phyloP scores from a whole-genome alignment of 371 early-diverging fungal species.

The Mortierella sp. region DNA sequence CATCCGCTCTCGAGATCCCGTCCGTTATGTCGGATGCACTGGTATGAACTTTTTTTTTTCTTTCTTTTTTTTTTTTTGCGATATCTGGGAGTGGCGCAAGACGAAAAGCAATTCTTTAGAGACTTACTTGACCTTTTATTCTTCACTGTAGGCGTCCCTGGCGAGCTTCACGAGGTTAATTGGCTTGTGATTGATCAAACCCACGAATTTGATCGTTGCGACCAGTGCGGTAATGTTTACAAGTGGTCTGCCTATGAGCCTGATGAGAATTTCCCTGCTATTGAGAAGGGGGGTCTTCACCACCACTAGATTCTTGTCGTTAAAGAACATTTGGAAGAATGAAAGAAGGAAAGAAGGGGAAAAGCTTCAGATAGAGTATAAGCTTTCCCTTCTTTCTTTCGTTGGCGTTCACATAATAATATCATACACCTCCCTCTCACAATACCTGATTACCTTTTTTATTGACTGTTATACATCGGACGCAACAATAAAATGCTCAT shows the following conservation, averaged over 20 bases:
- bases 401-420: no score
- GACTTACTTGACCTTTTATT: no score
- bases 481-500: no score
- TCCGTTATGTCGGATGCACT: slow-evolving; percentile 94
- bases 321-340: not conserved
- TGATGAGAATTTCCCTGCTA: slow-evolving; percentile 54
- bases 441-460: not conserved
- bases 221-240: slow-evolving; percentile 93
- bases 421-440: not conserved
- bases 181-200: slow-evolving; percentile 58
- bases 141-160: slow-evolving; percentile 43
- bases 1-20: slow-evolving; percentile 85
- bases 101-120: no score
- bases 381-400: no score
- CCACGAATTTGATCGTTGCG: slow-evolving; percentile 93
- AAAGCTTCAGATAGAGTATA: not conserved
- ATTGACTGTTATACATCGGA: not conserved
- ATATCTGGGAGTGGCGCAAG: no score
- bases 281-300: slow-evolving; percentile 18
- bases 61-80: not conserved
- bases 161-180: slow-evolving; percentile 47
- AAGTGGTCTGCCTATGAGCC: slow-evolving; percentile 60
- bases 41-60: slow-evolving; percentile 62
- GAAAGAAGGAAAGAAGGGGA: not conserved
- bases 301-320: slow-evolving; percentile 23